These are phyloP conservation scores for Cyclocybe aegerita DNA, from an alignment of 768 basidiomycete species.

Conservation along the genomic window DNA sequence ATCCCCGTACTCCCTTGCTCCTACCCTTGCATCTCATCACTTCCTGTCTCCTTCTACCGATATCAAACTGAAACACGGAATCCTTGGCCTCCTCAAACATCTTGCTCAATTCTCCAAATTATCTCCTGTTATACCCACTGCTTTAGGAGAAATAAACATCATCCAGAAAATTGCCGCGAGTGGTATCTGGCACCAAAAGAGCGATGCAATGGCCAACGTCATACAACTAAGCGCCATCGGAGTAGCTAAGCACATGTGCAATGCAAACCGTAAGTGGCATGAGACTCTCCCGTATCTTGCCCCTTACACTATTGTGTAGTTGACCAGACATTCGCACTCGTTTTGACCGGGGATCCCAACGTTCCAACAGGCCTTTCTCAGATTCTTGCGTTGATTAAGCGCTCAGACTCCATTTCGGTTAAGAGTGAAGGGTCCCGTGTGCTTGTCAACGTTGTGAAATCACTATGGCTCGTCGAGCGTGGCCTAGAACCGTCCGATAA, in stretches of 20 bases:
- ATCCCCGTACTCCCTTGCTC: conserved; percentile 63
- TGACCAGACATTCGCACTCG: conserved; percentile 49
- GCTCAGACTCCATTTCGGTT: conserved; percentile 79
- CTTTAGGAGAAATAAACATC: conserved; percentile 61
- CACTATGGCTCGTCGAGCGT: conserved; percentile 63
- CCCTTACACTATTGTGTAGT: conserved; percentile 23
- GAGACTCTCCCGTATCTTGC: background rate
- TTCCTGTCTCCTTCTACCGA: conserved; percentile 59
- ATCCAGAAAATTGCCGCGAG: conserved; percentile 61
- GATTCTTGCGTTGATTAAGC: conserved; percentile 71
- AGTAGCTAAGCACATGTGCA: conserved; percentile 86
- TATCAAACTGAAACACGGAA: conserved; percentile 86
- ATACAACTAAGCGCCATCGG: conserved; percentile 89
- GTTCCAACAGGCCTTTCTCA: conserved; percentile 55
- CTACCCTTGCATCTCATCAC: conserved; percentile 53
- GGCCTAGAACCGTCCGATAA: conserved; percentile 23
- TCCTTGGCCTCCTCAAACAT: conserved; percentile 85
- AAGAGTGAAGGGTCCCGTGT: conserved; percentile 91
- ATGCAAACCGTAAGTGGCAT: conserved; percentile 57
- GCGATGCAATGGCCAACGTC: conserved; percentile 80
- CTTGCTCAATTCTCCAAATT: conserved; percentile 70
- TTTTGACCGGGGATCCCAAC: conserved; percentile 38
- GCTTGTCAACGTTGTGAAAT: conserved; percentile 81
- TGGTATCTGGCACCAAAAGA: conserved; percentile 66
- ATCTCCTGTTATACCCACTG: conserved; percentile 54